Conservation (phyloP, 2,329 filamentous ascomycete species). For the Teratosphaeria pseudoeucalypti region DNA sequence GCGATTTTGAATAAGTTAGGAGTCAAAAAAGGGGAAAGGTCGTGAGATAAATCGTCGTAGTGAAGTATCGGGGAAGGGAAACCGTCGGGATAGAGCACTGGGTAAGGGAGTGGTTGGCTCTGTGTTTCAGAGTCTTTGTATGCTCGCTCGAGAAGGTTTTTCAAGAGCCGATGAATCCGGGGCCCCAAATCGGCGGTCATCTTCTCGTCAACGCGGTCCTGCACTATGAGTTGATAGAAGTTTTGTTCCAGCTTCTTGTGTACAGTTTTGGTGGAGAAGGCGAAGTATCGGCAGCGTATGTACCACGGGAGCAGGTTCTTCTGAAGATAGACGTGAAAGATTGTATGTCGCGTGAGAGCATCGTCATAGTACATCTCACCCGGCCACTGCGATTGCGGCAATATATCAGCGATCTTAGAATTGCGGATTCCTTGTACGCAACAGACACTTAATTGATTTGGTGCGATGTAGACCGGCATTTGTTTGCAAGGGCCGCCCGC, state of each 20-base stretch:
- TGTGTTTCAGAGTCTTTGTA: neutral
- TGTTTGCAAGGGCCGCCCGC: neutral
- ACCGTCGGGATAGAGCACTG: neutral
- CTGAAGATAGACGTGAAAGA: neutral
- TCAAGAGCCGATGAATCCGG: neutral
- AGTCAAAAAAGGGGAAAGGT: neutral
- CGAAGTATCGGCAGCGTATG: neutral
- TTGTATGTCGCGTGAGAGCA: neutral
- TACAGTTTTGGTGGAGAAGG: neutral
- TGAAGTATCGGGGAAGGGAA: neutral
- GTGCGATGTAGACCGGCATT: neutral
- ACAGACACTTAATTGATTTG: neutral
- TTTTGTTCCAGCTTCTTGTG: neutral
- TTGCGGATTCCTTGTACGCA: neutral
- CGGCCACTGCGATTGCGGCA: neutral
- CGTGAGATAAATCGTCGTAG: neutral
- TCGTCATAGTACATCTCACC: neutral
- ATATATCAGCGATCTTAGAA: neutral
- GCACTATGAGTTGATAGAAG: neutral
- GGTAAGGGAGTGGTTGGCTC: neutral
- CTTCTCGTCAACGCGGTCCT: neutral
- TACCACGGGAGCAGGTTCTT: neutral
- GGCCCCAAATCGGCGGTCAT: neutral
- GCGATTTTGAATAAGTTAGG: neutral
- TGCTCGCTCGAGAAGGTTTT: neutral